Evolutionary conservation across 2,329 filamentous ascomycete species (phyloP).

Genomic region (Penicillium fuscoglaucum): DNA sequence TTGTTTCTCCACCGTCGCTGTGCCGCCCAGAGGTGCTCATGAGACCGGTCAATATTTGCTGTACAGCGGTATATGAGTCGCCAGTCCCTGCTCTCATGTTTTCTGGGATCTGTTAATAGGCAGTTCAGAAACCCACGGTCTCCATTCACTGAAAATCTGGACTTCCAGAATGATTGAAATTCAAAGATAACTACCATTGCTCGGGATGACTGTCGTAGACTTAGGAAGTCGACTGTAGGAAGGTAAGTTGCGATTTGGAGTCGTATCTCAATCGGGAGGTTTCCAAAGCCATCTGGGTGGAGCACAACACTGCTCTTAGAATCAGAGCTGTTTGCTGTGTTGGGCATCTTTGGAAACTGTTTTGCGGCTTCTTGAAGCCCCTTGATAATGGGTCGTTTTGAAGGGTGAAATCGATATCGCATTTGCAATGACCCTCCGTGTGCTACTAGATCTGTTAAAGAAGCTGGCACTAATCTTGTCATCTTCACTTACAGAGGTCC

Average conservation of each 20-base stretch:
- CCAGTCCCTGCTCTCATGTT: neutral
- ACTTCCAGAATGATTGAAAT: slow-evolving; percentile 5
- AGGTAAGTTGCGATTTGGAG: slow-evolving; percentile 2
- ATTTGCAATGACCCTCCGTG: too few species aligned
- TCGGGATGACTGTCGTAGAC: slow-evolving; percentile 4
- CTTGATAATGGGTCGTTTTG: slow-evolving; percentile 1
- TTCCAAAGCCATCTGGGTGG: slow-evolving; percentile 1
- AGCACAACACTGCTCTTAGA: neutral
- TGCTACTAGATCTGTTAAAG: neutral
- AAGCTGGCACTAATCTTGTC: neutral
- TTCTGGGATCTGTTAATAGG: neutral
- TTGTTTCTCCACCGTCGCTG: slow-evolving; percentile 7
- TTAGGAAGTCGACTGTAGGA: slow-evolving; percentile 9
- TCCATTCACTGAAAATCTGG: slow-evolving; percentile 2
- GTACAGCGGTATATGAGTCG: slow-evolving; percentile 8
- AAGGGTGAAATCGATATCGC: neutral
- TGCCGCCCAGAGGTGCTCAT: neutral
- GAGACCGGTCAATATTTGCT: neutral
- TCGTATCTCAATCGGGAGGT: slow-evolving; percentile 8
- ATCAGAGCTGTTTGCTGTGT: neutral
- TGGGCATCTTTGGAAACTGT: neutral
- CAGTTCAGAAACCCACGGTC: slow-evolving; percentile 4
- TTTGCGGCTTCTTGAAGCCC: slow-evolving; percentile 1
- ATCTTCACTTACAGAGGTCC: neutral
- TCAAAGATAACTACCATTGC: slow-evolving; percentile 12